Conservation (phyloP, 768 basidiomycete genomes). For the Boletus insuetus region DNA sequence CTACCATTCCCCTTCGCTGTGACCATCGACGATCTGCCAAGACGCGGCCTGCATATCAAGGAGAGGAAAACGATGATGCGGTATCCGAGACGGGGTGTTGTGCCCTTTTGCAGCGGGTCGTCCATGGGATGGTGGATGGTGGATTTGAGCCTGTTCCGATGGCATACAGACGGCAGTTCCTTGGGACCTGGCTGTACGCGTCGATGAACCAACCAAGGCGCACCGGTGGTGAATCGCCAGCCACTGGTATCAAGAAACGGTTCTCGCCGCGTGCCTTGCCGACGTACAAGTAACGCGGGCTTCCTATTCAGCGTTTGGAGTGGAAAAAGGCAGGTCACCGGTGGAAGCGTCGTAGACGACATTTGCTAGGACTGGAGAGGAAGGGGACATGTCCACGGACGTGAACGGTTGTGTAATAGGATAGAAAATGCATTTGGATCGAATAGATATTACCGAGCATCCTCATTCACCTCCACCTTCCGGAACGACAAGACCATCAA, state of each 20-base stretch:
- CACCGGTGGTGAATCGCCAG: conserved; percentile 16
- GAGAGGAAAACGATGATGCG: conserved; percentile 24
- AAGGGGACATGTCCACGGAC: too few species aligned
- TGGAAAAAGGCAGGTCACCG: conserved; percentile 21
- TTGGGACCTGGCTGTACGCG: conserved; percentile 32
- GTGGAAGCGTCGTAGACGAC: conserved; percentile 13
- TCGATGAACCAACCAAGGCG: conserved; percentile 14
- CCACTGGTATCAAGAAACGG: conserved; percentile 21
- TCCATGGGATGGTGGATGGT: conserved; percentile 36
- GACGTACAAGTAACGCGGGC: conserved; percentile 32
- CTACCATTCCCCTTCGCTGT: too few species aligned
- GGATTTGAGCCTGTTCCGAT: conserved; percentile 39
- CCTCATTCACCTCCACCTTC: conserved; percentile 17
- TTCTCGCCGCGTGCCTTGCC: conserved; percentile 26
- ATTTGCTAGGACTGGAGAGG: not conserved
- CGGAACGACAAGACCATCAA: conserved; percentile 45
- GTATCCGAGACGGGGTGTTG: conserved; percentile 29
- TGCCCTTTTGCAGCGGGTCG: conserved; percentile 35
- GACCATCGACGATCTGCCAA: conserved; percentile 12
- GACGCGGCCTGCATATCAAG: conserved; percentile 24
- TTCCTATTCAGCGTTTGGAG: conserved; percentile 29
- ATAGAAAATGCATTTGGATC: conserved; percentile 8
- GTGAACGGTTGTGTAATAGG: conserved; percentile 20
- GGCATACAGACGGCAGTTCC: conserved; percentile 39
- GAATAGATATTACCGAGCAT: conserved; percentile 8